Percentiles rank a stretch among this genome's conserved stretches.
These are phyloP conservation scores for Zopfia rhizophila DNA, from an alignment of 2,329 filamentous ascomycete genomes.

Conservation along the genomic window DNA sequence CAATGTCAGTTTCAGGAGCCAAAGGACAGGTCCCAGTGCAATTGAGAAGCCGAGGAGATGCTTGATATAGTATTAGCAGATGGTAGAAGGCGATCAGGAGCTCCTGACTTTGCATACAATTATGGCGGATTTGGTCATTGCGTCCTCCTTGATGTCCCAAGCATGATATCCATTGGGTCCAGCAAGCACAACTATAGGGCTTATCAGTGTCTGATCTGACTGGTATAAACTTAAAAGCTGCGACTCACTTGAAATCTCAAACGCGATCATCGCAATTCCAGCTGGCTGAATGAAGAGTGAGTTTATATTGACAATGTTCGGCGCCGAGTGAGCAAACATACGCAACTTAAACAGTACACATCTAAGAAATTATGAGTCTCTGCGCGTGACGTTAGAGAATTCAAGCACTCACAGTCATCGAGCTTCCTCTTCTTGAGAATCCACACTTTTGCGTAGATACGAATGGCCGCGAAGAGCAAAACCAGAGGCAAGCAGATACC, in stretches of 20 bases:
- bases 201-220: constrained; percentile 6
- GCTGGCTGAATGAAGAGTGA: constrained; percentile 6
- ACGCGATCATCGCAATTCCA: constrained; percentile 27
- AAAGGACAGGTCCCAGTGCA: constrained; percentile 28
- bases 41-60: constrained; percentile 24
- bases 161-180: constrained; percentile 28
- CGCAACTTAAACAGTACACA: constrained; percentile 22
- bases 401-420: constrained; percentile 28
- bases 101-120: constrained; percentile 13
- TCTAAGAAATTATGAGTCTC: constrained; percentile 15
- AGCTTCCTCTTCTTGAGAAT: constrained; percentile 28
- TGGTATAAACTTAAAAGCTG: neutral
- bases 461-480: constrained; percentile 23
- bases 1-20: constrained; percentile 31
- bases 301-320: too few species aligned
- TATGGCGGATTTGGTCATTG: constrained; percentile 22
- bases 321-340: constrained; percentile 10
- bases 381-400: neutral
- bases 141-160: constrained; percentile 26
- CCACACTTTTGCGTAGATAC: constrained; percentile 19
- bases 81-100: too few species aligned
- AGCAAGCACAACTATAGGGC: constrained; percentile 16
- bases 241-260: constrained; percentile 27
- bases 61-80: constrained; percentile 14
- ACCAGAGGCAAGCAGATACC: constrained; percentile 26